A percentile compares a stretch with the other conserved stretches of the same genome.
These are phyloP conservation scores for Aureobasidium sp. DNA, from an alignment of 2,329 filamentous ascomycete genomes.

Conservation along the genomic window DNA sequence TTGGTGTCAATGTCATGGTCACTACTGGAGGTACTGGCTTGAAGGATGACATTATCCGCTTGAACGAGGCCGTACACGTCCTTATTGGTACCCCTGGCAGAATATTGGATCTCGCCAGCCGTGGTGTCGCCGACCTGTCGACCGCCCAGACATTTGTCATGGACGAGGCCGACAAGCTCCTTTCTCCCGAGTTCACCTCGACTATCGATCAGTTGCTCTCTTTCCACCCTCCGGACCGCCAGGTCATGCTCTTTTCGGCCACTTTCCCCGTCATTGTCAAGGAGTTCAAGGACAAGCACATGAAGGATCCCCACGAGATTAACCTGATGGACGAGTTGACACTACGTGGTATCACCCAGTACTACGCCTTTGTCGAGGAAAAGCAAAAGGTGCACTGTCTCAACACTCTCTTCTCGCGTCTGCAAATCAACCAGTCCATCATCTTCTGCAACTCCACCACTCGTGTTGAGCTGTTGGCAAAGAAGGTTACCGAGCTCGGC, in stretches of 20 bases:
- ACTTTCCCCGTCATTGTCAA: constrained; percentile 97
- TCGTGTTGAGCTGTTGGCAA: constrained; percentile 90
- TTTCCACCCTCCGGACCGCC: constrained; percentile 93
- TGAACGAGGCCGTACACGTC: constrained; percentile 92
- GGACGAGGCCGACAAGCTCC: constrained; percentile 97
- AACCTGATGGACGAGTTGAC: constrained; percentile 99
- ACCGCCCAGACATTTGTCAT: constrained; percentile 98
- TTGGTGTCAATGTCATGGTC: constrained; percentile 98
- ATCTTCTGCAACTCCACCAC: constrained; percentile 99
- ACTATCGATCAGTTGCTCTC: constrained; percentile 93
- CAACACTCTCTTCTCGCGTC: constrained; percentile 96
- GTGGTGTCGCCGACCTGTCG: constrained; percentile 91
- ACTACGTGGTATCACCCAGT: constrained; percentile 94
- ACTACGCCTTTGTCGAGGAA: constrained; percentile 98
- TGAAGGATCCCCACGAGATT: constrained; percentile 93
- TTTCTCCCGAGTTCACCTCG: constrained; percentile 93
- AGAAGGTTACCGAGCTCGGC: constrained; percentile 98
- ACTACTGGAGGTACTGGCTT: constrained; percentile 93
- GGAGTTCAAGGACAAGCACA: constrained; percentile 96
- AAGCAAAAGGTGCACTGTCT: constrained; percentile 99
- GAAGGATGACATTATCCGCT: constrained; percentile 90
- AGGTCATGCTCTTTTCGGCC: constrained; percentile 98
- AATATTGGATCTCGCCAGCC: constrained; percentile 92
- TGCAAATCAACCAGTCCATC: constrained; percentile 99
- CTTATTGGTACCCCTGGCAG: constrained; percentile 94